Evolutionary conservation across 208 protist genomes (phyloP).

Genomic region (Porcisia hertigi): DNA sequence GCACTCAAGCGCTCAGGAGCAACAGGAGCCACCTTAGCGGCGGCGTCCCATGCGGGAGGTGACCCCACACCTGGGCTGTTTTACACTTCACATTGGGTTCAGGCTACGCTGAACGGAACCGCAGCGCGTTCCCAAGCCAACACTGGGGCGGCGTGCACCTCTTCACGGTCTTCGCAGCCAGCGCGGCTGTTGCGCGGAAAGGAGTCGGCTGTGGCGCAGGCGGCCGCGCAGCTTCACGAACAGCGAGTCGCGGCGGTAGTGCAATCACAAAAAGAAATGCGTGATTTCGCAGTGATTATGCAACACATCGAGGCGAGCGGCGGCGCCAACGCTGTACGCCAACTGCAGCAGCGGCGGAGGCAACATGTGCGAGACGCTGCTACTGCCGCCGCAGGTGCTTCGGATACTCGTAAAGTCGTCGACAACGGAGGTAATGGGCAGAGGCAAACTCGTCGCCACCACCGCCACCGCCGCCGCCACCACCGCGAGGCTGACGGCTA

Average conservation of each 20-base stretch:
- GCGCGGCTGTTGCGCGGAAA: background rate
- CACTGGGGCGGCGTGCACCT: background rate
- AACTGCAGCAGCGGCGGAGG: conserved; percentile 2
- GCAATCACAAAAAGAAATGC: conserved; percentile 48
- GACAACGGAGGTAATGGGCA: background rate
- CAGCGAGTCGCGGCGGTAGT: conserved; percentile 31
- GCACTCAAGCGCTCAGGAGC: background rate
- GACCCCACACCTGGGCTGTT: background rate
- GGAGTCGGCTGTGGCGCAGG: background rate
- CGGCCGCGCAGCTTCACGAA: conserved; percentile 40
- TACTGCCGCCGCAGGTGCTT: background rate
- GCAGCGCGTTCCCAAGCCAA: background rate
- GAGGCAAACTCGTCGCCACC: background rate
- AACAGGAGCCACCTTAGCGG: background rate
- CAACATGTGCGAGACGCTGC: background rate
- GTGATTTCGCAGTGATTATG: conserved; percentile 39
- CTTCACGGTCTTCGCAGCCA: background rate
- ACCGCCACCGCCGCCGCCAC: too few relatives aligned
- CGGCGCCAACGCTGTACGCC: conserved; percentile 6
- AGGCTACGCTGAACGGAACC: background rate
- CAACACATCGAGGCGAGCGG: conserved; percentile 36
- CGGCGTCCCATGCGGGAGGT: background rate
- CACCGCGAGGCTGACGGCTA: background rate
- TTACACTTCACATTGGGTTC: conserved; percentile 4
- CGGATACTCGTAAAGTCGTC: background rate